Base-by-base conservation (phyloP, 164 flowering plant genomes). In the Vitis rotundifolia region DNA sequence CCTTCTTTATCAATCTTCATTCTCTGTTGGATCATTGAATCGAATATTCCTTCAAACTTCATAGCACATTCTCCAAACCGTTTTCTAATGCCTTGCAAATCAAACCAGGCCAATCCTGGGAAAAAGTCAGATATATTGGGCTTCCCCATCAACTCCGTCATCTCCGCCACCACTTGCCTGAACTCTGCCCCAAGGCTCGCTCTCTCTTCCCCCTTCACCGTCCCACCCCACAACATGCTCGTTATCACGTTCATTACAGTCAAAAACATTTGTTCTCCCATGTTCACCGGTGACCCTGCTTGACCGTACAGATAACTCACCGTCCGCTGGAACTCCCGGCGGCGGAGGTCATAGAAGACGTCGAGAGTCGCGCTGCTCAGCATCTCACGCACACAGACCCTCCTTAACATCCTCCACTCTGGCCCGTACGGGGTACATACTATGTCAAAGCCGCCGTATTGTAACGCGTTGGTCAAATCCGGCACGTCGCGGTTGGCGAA, bases 41-140 rank as follows among this genome's bases (percentile, higher is more conserved):
- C 76, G 16, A 87, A 80, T 3, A 89, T 77, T 48, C 59, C 19
- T 59, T 89, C 89, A 14, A 87, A 67, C 59, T 68, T 59, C 51
- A 1, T 11, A 8, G 65, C 61, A 66, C 71, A 16, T 37, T 8
- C 68, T 54, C 22, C 75, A 68, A 78, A 81, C 69, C 68, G 65
- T 59, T 60, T 82, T 54, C 61, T 68, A 3, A 86, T 8, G 10
- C 88, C 87, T 31, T 31, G 91, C 58, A 87, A 54, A 76, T 89
- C 91, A 15, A 87, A 76, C 67, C 82, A 19, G 3, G 78, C 84
- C 51, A 89, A 28, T 11, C 52, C 71, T 8, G 91, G 89, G 22
- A 63, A 82, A 64, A 84, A 80, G 67, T 89, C 91, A 18, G 91
- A 87, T 19, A 86, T 29, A 61, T 89, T 84, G 12, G 89, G 88